Conservation (phyloP, 78 protist species). For the Chrysochromulina parva region DNA sequence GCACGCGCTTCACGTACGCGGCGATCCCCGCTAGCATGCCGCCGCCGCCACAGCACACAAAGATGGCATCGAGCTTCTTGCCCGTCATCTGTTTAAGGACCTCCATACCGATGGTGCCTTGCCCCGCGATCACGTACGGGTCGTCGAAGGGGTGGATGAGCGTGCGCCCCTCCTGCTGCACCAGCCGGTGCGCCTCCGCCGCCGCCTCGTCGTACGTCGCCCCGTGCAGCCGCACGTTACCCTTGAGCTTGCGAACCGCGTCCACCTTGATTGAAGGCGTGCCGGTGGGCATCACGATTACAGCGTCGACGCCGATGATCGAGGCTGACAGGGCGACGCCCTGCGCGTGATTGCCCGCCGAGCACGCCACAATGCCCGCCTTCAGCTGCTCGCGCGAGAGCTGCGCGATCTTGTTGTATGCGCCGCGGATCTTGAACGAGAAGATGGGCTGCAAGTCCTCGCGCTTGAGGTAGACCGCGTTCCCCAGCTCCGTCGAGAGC, state of each 20-base stretch:
- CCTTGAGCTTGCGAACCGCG: slow-evolving; percentile 28
- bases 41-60: slow-evolving; percentile 72
- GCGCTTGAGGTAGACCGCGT: slow-evolving; percentile 34
- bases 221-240: slow-evolving; percentile 44
- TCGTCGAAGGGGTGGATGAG: slow-evolving; percentile 76
- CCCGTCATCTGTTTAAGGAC: background rate
- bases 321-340: slow-evolving; percentile 73
- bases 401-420: slow-evolving; percentile 73
- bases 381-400: slow-evolving; percentile 37
- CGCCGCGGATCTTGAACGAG: slow-evolving; percentile 79
- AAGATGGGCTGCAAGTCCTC: slow-evolving; percentile 70
- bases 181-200: slow-evolving; percentile 42
- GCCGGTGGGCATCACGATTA: slow-evolving; percentile 72
- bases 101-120: slow-evolving; percentile 28
- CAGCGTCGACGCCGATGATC: slow-evolving; percentile 49
- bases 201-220: slow-evolving; percentile 72
- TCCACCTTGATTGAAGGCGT: slow-evolving; percentile 73
- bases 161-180: slow-evolving; percentile 21
- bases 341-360: slow-evolving; percentile 86
- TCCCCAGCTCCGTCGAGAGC: background rate
- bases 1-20: slow-evolving; percentile 60
- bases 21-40: slow-evolving; percentile 66
- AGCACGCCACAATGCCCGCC: slow-evolving; percentile 55
- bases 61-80: slow-evolving; percentile 49
- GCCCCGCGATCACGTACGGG: slow-evolving; percentile 73